These are phyloP conservation scores for Pseudogymnoascus sp. DNA, from an alignment of 2,329 filamentous ascomycete genomes.

Conservation along the genomic window DNA sequence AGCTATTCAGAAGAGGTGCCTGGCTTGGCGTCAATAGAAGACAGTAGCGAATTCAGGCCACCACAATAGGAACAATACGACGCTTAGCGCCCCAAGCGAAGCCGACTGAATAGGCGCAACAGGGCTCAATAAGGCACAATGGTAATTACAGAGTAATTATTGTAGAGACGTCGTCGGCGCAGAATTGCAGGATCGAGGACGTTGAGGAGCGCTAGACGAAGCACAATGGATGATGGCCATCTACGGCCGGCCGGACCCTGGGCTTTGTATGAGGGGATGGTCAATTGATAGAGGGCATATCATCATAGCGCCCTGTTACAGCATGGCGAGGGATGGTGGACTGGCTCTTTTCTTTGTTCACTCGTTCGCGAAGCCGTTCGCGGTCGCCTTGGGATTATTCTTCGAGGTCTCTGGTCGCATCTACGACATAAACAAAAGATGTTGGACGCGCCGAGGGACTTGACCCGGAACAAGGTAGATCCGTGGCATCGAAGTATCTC, in stretches of 20 bases:
- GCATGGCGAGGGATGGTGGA: not conserved
- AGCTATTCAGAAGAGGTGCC: conserved; percentile 10
- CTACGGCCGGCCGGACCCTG: not conserved
- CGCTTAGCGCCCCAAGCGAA: not conserved
- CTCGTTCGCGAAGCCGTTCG: conserved; percentile 2
- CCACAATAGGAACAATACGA: not conserved
- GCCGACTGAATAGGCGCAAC: not conserved
- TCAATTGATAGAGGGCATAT: conserved; percentile 6
- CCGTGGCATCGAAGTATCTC: conserved; percentile 7
- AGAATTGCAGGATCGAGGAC: not conserved
- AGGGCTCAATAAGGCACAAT: conserved; percentile 1
- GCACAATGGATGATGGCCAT: not conserved
- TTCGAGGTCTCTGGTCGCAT: not conserved
- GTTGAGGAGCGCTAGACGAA: not conserved
- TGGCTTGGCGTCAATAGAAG: not conserved
- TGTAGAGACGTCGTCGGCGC: not conserved
- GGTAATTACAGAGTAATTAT: not conserved
- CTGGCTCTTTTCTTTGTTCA: not conserved
- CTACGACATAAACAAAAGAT: conserved; percentile 6
- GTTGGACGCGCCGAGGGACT: conserved; percentile 2
- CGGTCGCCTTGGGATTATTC: not conserved
- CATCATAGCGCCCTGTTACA: not conserved
- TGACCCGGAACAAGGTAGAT: conserved; percentile 3
- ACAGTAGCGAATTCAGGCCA: conserved; percentile 10
- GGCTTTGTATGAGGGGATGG: not conserved